A percentile compares a stretch with the other conserved stretches of the same genome.
Evolutionary conservation across 208 protist species (phyloP).

Genomic region (Wallacemonas rigidus): DNA sequence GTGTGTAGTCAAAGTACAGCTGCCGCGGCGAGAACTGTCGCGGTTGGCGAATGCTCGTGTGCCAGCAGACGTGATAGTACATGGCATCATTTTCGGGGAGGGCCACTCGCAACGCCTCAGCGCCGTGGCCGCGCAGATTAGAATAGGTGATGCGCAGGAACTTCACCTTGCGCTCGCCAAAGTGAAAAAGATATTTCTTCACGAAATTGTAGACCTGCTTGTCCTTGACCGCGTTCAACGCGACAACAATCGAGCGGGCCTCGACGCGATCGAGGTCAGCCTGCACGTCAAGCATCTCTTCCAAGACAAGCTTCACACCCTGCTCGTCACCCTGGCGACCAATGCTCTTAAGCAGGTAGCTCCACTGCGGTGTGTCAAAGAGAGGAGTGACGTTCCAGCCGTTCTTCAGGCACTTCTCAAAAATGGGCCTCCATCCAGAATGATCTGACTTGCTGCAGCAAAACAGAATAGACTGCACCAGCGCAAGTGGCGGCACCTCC

Average conservation of each 20-base stretch:
- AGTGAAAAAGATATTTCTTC: constrained; percentile 88
- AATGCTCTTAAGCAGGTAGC: constrained; percentile 78
- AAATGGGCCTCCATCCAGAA: constrained; percentile 69
- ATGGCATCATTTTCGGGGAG: constrained; percentile 87
- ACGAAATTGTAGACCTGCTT: constrained; percentile 82
- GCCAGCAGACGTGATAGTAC: constrained; percentile 92
- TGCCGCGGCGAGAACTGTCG: constrained; percentile 86
- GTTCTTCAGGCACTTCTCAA: constrained; percentile 72
- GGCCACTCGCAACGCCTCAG: constrained; percentile 73
- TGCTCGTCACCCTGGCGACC: constrained; percentile 80
- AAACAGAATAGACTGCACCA: constrained; percentile 84
- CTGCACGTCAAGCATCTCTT: constrained; percentile 90
- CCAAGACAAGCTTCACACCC: constrained; percentile 68
- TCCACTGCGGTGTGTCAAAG: constrained; percentile 87
- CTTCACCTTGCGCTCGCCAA: constrained; percentile 89
- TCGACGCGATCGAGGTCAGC: constrained; percentile 84
- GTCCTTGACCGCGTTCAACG: constrained; percentile 77
- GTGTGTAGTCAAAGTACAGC: constrained; percentile 91
- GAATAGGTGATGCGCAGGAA: constrained; percentile 82
- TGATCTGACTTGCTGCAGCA: constrained; percentile 75
- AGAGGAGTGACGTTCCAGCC: constrained; percentile 86
- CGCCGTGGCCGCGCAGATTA: constrained; percentile 80
- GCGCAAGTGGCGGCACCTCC: constrained; percentile 55
- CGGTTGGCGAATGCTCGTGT: constrained; percentile 76
- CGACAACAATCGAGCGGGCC: constrained; percentile 74